Conservation (phyloP, 495 filamentous ascomycete genomes). For the Penicillium herquei region DNA sequence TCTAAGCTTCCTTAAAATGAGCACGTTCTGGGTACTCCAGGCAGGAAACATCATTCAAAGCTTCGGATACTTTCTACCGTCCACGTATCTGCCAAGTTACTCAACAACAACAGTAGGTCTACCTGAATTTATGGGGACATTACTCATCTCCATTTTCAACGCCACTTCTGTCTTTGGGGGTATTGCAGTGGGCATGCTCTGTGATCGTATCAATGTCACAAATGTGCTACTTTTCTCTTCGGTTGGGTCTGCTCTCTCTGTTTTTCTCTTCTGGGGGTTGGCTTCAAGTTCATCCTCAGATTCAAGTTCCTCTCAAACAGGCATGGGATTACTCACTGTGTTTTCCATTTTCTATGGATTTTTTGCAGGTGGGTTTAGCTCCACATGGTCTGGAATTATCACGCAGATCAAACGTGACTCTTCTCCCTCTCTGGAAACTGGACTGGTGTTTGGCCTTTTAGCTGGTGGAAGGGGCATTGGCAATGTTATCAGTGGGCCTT, state of each 20-base stretch:
- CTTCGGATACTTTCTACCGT: conserved; percentile 67
- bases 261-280: conserved; percentile 70
- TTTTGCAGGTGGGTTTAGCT: conserved; percentile 63
- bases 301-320: conserved; percentile 29
- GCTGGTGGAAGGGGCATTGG: conserved; percentile 66
- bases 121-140: conserved; percentile 41
- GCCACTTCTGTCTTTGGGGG: conserved; percentile 56
- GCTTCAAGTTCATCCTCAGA: conserved; percentile 19
- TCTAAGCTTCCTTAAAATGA: conserved; percentile 46
- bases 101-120: conserved; percentile 47
- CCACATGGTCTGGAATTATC: conserved; percentile 63
- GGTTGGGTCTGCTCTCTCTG: conserved; percentile 54
- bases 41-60: conserved; percentile 57
- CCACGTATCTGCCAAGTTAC: conserved; percentile 64
- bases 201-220: conserved; percentile 59
- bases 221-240: conserved; percentile 59
- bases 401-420: conserved; percentile 49
- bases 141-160: conserved; percentile 58
- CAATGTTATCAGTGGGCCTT: conserved; percentile 58
- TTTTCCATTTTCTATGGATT: conserved; percentile 69
- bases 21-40: conserved; percentile 56
- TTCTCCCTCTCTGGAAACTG: conserved; percentile 48
- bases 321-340: conserved; percentile 55
- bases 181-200: conserved; percentile 57
- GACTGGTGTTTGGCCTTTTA: conserved; percentile 62